Evolutionary conservation across 2,329 filamentous ascomycete genomes (phyloP).

Genomic region (Epichloe typhina): DNA sequence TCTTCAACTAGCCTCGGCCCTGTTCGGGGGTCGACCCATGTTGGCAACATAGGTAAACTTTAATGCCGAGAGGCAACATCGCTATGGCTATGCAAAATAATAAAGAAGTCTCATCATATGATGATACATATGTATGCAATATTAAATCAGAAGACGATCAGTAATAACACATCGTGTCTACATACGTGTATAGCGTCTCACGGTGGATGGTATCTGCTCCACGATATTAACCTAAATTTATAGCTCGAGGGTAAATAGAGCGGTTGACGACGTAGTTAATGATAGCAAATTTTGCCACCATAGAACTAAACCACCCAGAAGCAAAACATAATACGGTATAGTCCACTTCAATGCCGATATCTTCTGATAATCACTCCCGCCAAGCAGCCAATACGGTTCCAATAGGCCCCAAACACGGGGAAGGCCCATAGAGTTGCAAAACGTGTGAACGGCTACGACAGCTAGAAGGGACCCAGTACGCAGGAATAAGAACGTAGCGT

Average conservation of each 20-base stretch:
- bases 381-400: conserved; percentile 33
- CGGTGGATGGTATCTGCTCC: not conserved
- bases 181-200: too few relatives aligned
- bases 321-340: conserved; percentile 61
- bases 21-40: too few relatives aligned
- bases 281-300: conserved; percentile 63
- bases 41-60: not conserved
- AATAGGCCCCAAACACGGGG: conserved; percentile 76
- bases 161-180: too few relatives aligned
- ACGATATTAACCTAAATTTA: not conserved
- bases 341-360: conserved; percentile 44
- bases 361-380: conserved; percentile 11
- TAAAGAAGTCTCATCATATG: not conserved
- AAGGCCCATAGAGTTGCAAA: conserved; percentile 88
- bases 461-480: conserved; percentile 71
- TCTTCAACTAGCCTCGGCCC: too few relatives aligned
- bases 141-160: too few relatives aligned
- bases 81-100: not conserved
- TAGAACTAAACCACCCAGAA: conserved; percentile 55
- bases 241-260: conserved; percentile 16
- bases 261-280: conserved; percentile 44
- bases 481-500: conserved; percentile 78
- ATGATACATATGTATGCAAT: too few relatives aligned
- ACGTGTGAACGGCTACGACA: conserved; percentile 64
- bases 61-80: not conserved